Conservation (phyloP, 331 rosid species). For the Ulmus americana region DNA sequence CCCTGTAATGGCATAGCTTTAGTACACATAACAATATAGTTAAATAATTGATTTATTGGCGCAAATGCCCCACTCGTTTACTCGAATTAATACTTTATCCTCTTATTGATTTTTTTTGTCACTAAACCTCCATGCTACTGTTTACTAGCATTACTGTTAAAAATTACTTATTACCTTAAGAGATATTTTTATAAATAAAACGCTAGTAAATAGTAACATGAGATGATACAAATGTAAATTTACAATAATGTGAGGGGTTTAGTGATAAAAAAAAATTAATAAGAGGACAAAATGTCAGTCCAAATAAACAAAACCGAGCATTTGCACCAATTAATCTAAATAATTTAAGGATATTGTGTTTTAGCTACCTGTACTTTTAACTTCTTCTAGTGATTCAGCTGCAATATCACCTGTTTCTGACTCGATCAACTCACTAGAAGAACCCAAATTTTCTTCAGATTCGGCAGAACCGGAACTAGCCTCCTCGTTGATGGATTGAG, state of each 20-base stretch:
- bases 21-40: conserved; percentile 10
- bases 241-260: too few relatives aligned
- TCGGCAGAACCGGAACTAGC: conserved; percentile 19
- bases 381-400: conserved; percentile 39
- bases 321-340: neutral
- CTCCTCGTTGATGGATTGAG: conserved; percentile 27
- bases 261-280: too few relatives aligned
- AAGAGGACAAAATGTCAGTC: too few relatives aligned
- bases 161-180: too few relatives aligned
- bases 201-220: too few relatives aligned
- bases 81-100: too few relatives aligned
- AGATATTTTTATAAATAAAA: too few relatives aligned
- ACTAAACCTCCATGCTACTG: too few relatives aligned
- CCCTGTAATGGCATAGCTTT: conserved; percentile 31
- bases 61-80: neutral
- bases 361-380: conserved; percentile 42
- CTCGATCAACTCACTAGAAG: conserved; percentile 49
- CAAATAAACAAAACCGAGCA: too few relatives aligned
- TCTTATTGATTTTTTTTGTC: too few relatives aligned
- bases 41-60: neutral
- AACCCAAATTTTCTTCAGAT: conserved; percentile 36
- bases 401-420: conserved; percentile 40
- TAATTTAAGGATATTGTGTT: neutral
- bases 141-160: too few relatives aligned
- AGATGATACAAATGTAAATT: too few relatives aligned